A percentile compares a stretch with the other conserved stretches of the same genome.
Conservation (phyloP, 2,329 filamentous ascomycete species). For the Ophiostoma populinum region DNA sequence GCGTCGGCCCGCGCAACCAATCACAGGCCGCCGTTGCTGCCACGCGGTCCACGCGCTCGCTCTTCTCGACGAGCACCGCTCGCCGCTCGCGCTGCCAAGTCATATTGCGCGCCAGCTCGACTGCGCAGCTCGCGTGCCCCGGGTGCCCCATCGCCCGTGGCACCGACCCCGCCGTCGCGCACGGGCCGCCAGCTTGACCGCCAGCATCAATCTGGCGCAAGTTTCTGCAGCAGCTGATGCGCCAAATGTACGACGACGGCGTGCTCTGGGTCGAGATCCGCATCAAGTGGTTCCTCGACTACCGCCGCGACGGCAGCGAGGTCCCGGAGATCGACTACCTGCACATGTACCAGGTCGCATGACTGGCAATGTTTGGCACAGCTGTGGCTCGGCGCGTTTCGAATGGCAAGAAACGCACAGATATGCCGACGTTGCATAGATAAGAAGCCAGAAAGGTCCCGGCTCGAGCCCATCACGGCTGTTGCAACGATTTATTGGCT, state of each 20-base stretch:
- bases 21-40: too few relatives aligned
- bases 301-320: conserved; percentile 46
- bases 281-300: conserved; percentile 55
- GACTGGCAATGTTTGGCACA: too few relatives aligned
- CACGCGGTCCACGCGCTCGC: too few relatives aligned
- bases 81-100: conserved; percentile 48
- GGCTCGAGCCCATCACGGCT: too few relatives aligned
- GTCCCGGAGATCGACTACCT: conserved; percentile 48
- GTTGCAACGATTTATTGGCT: too few relatives aligned
- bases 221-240: conserved; percentile 57
- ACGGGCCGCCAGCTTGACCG: conserved; percentile 48
- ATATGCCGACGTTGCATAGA: too few relatives aligned
- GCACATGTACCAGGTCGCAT: conserved; percentile 53
- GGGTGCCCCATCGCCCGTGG: conserved; percentile 30
- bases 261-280: conserved; percentile 70
- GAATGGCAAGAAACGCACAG: too few relatives aligned
- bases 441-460: too few relatives aligned
- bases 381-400: too few relatives aligned
- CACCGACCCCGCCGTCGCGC: conserved; percentile 36
- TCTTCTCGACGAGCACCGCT: conserved; percentile 30
- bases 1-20: conserved; percentile 57
- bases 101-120: conserved; percentile 54
- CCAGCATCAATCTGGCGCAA: conserved; percentile 65
- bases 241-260: conserved; percentile 59
- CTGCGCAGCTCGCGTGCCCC: conserved; percentile 41